Base-by-base conservation (phyloP, 768 basidiomycete genomes). In the Stropharia rugosoannulata region DNA sequence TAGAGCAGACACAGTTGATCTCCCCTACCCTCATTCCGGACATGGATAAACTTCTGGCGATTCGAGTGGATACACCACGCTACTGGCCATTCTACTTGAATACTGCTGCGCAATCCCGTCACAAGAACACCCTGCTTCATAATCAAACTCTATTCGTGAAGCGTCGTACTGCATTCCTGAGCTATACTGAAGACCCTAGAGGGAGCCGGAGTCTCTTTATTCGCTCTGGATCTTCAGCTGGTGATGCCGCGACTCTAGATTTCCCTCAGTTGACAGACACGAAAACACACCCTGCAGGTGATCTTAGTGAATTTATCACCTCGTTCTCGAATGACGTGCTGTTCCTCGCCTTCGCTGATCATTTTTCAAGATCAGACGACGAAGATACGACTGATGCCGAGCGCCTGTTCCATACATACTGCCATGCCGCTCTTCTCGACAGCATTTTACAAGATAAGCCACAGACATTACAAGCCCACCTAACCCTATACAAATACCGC, bases 51-150 rank as follows among this genome's bases (percentile, higher is more conserved):
- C 77, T 98, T 12, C 73, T 85, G 44, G 88, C 90, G 4, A 88
- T 99, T 62, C 80, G 89, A 44, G 87, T 95, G 19, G 95, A 98
- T 64, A 97, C 93, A 0, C 95, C 94, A 13, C 85, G 97, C 5
- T 98, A 99, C 69, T 97, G 93, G 92, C 89, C 95, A 0, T 90
- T 95, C 71, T 85, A 87, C 56, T 81, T 98, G 35, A 90, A 95
- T 63, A 82, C 90, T 16, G 80, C 84, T 39, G 74, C 83, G 40
- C 79, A 86, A 51, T 79, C 84, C 3, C 79, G 78, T 12, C 89
- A 96, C 67, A 83, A 83, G 47, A 80, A 82, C 44, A 78, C 80
- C 5, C 79, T 98, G 19, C 71, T 96, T 39, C 79, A 77, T 35
- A 88, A 80, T 55, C 89, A 94, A 61, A 96, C 92, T 0, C 76